These are phyloP conservation scores for Sphagnum tenellum DNA, from an alignment of 225 moss, liverwort and hornwort species.

Conservation along the genomic window DNA sequence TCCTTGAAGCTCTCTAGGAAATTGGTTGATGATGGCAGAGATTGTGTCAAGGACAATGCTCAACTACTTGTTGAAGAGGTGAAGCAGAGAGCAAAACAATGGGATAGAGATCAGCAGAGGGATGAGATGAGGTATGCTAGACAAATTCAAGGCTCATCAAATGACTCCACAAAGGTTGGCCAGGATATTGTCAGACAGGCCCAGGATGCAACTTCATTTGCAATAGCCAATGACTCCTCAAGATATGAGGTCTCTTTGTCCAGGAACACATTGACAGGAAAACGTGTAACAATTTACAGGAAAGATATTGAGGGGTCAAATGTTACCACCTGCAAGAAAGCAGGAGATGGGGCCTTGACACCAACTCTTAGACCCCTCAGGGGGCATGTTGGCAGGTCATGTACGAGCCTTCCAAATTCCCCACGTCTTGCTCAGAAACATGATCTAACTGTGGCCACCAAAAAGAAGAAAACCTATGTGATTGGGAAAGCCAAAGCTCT, in stretches of 20 bases:
- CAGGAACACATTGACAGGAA: constrained; percentile 31
- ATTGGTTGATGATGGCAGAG: constrained; percentile 13
- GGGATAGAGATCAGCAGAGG: constrained; percentile 7
- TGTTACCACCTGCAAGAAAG: constrained; percentile 12
- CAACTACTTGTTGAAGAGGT: constrained; percentile 38
- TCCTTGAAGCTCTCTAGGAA: constrained; percentile 24
- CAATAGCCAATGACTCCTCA: constrained; percentile 18
- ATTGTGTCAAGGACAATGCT: constrained; percentile 24
- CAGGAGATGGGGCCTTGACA: constrained; percentile 11
- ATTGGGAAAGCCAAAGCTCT: constrained; percentile 5
- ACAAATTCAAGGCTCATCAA: constrained; percentile 28
- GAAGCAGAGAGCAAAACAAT: constrained; percentile 33
- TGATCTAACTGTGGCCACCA: constrained; percentile 1
- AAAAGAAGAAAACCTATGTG: neutral
- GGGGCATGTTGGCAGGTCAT: constrained; percentile 20
- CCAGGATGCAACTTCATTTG: constrained; percentile 10
- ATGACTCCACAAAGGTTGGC: constrained; percentile 49
- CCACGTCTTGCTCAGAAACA: constrained; percentile 21
- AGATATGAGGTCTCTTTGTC: constrained; percentile 21
- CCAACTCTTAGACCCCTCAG: constrained; percentile 17
- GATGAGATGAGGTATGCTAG: neutral
- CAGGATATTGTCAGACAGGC: constrained; percentile 53
- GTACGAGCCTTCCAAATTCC: constrained; percentile 26
- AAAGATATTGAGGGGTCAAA: constrained; percentile 8
- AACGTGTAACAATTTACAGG: constrained; percentile 24